Evolutionary conservation across 2,329 filamentous ascomycete genomes (phyloP).

Genomic region (Anisogramma anomala): DNA sequence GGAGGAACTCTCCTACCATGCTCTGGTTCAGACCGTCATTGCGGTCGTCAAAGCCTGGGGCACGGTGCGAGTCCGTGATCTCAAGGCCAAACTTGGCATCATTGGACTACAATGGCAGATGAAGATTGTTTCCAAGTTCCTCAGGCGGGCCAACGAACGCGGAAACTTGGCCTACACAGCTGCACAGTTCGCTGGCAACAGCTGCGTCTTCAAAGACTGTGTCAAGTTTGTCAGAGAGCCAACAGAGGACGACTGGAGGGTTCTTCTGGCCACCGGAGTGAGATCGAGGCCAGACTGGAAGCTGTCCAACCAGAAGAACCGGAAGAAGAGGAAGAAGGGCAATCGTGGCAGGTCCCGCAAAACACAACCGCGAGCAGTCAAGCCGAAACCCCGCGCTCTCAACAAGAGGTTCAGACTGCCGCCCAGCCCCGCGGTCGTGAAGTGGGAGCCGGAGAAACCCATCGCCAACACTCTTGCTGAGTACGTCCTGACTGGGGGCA

Average conservation of each 20-base stretch:
- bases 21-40: conserved; percentile 45
- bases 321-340: conserved; percentile 13
- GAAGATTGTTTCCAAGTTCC: conserved; percentile 47
- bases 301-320: conserved; percentile 15
- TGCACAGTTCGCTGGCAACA: conserved; percentile 37
- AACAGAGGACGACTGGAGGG: conserved; percentile 43
- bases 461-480: conserved; percentile 26
- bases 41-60: conserved; percentile 46
- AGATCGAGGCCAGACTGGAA: conserved; percentile 21
- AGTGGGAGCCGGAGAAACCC: conserved; percentile 25
- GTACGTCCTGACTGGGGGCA: conserved; percentile 22
- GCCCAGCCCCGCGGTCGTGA: conserved; percentile 7
- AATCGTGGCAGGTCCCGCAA: conserved; percentile 3
- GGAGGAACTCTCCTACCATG: conserved; percentile 39
- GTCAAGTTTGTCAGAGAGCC: conserved; percentile 47
- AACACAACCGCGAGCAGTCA: neutral
- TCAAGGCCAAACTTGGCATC: conserved; percentile 47
- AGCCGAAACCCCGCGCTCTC: conserved; percentile 3
- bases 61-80: conserved; percentile 45
- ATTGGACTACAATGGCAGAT: conserved; percentile 45
- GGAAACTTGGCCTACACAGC: conserved; percentile 47
- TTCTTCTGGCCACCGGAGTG: conserved; percentile 40
- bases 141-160: conserved; percentile 43
- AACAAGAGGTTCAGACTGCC: conserved; percentile 10
- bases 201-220: conserved; percentile 48